These are phyloP conservation scores for Marchantia polymorpha DNA, from an alignment of 225 moss, liverwort and hornwort genomes.

Conservation along the genomic window DNA sequence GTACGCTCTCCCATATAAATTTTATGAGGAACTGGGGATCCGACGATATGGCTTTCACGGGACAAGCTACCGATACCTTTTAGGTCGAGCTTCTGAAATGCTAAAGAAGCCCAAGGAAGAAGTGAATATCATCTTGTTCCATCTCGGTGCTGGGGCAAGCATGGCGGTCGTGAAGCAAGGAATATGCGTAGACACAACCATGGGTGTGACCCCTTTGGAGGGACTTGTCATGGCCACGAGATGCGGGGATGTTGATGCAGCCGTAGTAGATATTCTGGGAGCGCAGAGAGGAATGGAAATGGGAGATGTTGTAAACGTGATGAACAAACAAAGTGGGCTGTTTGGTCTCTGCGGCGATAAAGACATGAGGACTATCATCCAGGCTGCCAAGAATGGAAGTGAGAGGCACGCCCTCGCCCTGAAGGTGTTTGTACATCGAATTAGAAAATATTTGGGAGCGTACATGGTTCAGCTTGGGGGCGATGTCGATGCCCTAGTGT, in stretches of 20 bases:
- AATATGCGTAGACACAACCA: slow-evolving; percentile 71
- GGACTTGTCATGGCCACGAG: slow-evolving; percentile 92
- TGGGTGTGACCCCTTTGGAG: slow-evolving; percentile 88
- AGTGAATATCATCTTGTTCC: slow-evolving; percentile 72
- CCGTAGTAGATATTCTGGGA: slow-evolving; percentile 70
- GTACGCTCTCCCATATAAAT: slow-evolving; percentile 70
- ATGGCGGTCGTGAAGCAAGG: slow-evolving; percentile 86
- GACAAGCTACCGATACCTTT: slow-evolving; percentile 81
- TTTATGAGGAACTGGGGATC: slow-evolving; percentile 76
- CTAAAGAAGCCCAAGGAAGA: slow-evolving; percentile 61
- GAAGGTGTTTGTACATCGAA: slow-evolving; percentile 67
- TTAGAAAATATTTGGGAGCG: slow-evolving; percentile 74
- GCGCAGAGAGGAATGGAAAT: slow-evolving; percentile 58
- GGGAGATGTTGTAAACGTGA: slow-evolving; percentile 49
- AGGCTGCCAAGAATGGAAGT: slow-evolving; percentile 67
- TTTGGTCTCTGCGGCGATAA: slow-evolving; percentile 84
- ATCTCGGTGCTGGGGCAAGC: slow-evolving; percentile 92
- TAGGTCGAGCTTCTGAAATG: slow-evolving; percentile 55
- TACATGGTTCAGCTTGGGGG: slow-evolving; percentile 77
- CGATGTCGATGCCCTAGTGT: slow-evolving; percentile 78
- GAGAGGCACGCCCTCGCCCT: slow-evolving; percentile 64
- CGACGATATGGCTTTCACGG: slow-evolving; percentile 89
- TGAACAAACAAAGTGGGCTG: slow-evolving; percentile 85
- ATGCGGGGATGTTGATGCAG: slow-evolving; percentile 81
- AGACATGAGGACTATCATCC: slow-evolving; percentile 68